These are phyloP conservation scores for Puccinia polysora DNA, from an alignment of 1,284 basidiomycete species.

Conservation along the genomic window DNA sequence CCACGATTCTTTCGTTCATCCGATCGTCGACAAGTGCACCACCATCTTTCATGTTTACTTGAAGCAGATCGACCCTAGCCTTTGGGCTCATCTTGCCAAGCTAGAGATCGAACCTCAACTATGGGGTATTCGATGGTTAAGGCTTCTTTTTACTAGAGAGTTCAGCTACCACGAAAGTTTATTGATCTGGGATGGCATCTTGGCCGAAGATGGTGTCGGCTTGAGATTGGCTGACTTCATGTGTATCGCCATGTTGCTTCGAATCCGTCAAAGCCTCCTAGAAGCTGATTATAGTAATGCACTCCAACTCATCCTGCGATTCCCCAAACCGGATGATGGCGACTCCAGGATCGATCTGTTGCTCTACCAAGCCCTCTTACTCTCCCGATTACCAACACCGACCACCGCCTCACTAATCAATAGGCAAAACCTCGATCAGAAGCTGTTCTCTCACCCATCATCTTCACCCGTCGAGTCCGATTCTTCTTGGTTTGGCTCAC, in stretches of 20 bases:
- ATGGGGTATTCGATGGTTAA: slow-evolving; percentile 51
- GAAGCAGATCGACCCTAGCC: slow-evolving; percentile 46
- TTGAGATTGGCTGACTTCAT: slow-evolving; percentile 49
- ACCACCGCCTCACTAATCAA: slow-evolving; percentile 38
- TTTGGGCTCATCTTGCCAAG: slow-evolving; percentile 48
- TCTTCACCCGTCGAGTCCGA: background rate
- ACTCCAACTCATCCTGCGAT: slow-evolving; percentile 48
- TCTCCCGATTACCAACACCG: slow-evolving; percentile 45
- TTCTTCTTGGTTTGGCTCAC: slow-evolving; percentile 11
- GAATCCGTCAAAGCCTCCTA: slow-evolving; percentile 49
- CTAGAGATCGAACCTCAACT: slow-evolving; percentile 51
- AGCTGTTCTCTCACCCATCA: background rate
- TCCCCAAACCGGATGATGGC: slow-evolving; percentile 40
- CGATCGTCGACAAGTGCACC: slow-evolving; percentile 43
- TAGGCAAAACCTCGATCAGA: slow-evolving; percentile 12
- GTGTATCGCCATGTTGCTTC: slow-evolving; percentile 51
- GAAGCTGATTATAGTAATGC: slow-evolving; percentile 47
- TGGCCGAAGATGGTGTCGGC: slow-evolving; percentile 45
- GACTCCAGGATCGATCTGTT: slow-evolving; percentile 40
- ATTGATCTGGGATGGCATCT: slow-evolving; percentile 51
- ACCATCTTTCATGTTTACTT: slow-evolving; percentile 44
- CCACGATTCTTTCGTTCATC: slow-evolving; percentile 38
- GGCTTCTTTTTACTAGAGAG: slow-evolving; percentile 50
- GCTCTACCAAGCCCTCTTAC: slow-evolving; percentile 47
- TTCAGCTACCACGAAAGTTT: slow-evolving; percentile 48